phyloP scores from a whole-genome alignment of 1,139 yeast species.

The Taphrina deformans region DNA sequence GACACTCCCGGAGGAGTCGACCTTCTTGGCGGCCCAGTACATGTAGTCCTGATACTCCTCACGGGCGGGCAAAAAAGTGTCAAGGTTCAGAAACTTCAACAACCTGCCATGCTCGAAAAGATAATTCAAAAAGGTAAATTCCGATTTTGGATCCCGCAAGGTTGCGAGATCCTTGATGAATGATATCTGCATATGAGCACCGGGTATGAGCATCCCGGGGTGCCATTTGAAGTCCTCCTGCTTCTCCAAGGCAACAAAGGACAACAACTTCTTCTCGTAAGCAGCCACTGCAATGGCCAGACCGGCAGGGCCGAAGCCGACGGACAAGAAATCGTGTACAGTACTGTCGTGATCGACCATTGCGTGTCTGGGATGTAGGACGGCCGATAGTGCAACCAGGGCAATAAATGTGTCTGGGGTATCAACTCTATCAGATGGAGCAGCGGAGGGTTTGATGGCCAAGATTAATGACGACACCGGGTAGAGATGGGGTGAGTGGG shows the following conservation, averaged over 20 bases:
- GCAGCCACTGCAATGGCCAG: slow-evolving; percentile 41
- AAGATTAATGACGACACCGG: not conserved
- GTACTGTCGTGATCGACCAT: not conserved
- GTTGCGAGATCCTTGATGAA: slow-evolving; percentile 42
- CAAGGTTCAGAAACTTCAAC: slow-evolving; percentile 39
- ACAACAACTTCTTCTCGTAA: slow-evolving; percentile 31
- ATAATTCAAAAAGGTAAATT: slow-evolving; percentile 41
- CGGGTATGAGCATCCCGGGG: slow-evolving; percentile 42
- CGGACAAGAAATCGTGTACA: slow-evolving; percentile 37
- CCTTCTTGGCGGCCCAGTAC: slow-evolving; percentile 41
- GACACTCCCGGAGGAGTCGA: slow-evolving; percentile 35
- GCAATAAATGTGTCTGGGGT: too few species aligned
- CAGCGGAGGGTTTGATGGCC: too few species aligned
- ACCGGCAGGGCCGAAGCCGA: slow-evolving; percentile 42
- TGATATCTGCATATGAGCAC: slow-evolving; percentile 41
- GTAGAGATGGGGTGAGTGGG: too few species aligned
- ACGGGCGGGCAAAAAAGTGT: slow-evolving; percentile 41
- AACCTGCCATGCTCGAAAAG: slow-evolving; percentile 39
- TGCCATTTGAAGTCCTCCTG: slow-evolving; percentile 40
- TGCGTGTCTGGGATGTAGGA: not conserved
- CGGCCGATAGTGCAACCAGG: not conserved
- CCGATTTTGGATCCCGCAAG: slow-evolving; percentile 40
- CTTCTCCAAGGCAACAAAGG: slow-evolving; percentile 38
- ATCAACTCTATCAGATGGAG: too few species aligned
- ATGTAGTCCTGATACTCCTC: slow-evolving; percentile 41